Evolutionary conservation across 2,329 filamentous ascomycete genomes (phyloP).

Genomic region (Neonectria neomacrospora): DNA sequence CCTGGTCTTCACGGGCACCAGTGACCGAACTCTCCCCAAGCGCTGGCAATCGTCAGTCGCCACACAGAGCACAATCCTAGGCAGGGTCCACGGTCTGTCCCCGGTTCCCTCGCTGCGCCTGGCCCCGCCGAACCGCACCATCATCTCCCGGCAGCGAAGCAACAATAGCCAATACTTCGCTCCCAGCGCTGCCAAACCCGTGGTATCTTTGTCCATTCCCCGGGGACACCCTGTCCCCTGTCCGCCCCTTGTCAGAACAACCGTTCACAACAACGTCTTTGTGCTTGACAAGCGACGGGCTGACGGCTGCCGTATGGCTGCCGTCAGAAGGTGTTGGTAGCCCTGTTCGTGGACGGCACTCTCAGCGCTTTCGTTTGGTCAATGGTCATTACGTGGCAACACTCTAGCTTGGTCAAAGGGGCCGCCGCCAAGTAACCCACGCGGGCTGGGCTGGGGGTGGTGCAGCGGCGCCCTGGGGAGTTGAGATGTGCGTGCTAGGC

Average conservation of each 20-base stretch:
- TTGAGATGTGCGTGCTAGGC: conserved; percentile 29
- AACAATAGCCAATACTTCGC: conserved; percentile 23
- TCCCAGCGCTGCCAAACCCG: conserved; percentile 29
- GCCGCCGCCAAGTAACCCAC: conserved; percentile 43
- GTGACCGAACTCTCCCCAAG: conserved; percentile 15
- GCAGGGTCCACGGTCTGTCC: conserved; percentile 5
- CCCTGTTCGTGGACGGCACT: conserved; percentile 2
- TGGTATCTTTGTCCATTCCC: conserved; percentile 24
- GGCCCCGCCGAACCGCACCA: conserved; percentile 37
- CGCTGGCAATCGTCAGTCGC: conserved; percentile 19
- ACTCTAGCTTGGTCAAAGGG: conserved; percentile 44
- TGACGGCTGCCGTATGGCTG: neutral
- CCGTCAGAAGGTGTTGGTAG: conserved; percentile 23
- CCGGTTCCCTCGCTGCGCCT: conserved; percentile 26
- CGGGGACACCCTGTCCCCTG: neutral
- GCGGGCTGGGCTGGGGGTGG: conserved; percentile 21
- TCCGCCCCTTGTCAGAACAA: conserved; percentile 12
- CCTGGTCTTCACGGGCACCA: conserved; percentile 5
- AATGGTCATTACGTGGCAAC: conserved; percentile 45
- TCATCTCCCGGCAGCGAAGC: conserved; percentile 38
- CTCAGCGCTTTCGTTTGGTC: conserved; percentile 15
- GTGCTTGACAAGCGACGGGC: conserved; percentile 16
- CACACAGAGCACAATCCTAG: conserved; percentile 21
- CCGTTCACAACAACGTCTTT: conserved; percentile 17
- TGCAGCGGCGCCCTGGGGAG: conserved; percentile 34